Evolutionary conservation across 305 asterid species (phyloP).

Genomic region (Solanum hybrid): DNA sequence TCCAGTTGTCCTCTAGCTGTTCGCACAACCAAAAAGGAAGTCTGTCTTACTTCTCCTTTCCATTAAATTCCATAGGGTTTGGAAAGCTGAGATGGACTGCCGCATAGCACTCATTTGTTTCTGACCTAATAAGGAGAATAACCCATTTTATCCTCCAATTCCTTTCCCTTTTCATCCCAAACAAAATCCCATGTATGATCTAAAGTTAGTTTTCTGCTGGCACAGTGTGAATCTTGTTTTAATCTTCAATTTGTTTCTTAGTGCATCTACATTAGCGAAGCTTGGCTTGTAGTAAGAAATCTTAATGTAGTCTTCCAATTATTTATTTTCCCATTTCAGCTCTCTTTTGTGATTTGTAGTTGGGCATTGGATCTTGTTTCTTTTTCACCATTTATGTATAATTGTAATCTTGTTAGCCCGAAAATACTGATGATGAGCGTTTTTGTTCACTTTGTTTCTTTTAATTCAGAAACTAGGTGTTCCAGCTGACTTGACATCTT

Average conservation of each 20-base stretch:
- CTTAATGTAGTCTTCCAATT: neutral
- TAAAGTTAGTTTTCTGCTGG: neutral
- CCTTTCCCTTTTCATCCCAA: neutral
- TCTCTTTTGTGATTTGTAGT: neutral
- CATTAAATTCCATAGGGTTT: neutral
- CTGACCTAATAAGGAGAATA: neutral
- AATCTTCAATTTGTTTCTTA: neutral
- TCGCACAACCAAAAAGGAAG: neutral
- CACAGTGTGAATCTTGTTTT: neutral
- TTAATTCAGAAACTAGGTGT: slow-evolving; percentile 61
- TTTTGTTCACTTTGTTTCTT: slow-evolving; percentile 14
- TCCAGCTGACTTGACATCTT: slow-evolving; percentile 60
- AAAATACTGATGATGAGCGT: neutral
- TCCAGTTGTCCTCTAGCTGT: neutral
- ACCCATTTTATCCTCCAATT: neutral
- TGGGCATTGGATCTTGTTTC: neutral
- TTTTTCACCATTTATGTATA: neutral
- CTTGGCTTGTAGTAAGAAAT: neutral
- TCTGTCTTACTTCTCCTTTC: neutral
- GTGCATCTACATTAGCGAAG: neutral
- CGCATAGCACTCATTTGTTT: neutral
- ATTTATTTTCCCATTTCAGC: neutral
- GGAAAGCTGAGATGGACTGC: neutral
- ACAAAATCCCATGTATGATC: neutral
- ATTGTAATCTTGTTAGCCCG: neutral